Evolutionary conservation across 2,329 filamentous ascomycete genomes (phyloP), one percentile per base, ranked within the genome.

Genomic region (Colletotrichum shisoi): DNA sequence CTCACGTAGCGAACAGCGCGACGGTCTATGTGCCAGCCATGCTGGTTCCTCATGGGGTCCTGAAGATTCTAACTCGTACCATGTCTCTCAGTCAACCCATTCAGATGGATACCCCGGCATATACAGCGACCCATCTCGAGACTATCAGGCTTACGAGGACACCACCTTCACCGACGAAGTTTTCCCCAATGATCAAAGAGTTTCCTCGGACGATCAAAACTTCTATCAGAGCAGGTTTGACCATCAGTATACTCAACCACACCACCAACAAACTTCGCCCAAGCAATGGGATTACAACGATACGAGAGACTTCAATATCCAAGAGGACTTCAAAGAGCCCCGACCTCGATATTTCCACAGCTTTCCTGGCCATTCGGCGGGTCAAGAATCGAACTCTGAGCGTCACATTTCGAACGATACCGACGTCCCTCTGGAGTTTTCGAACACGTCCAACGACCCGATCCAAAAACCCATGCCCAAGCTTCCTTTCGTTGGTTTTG

Each of bases 401-500:
- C 11, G 31, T 24, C 19, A 42, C 27, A 34, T 12, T 24, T 11
- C 19, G 15, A 5, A 19, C 12, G 11, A 40, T 12, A 15, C 17
- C 17, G 54, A 19, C 13, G 17, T n/a, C 11, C 19, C 40, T 11
- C 48, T 64, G 21, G 56, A 68, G 7, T 37, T 5, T n/a, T 45
- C 54, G 27, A 51, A n/a, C 42, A 27, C 48, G 24, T 60, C 27
- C 27, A 49, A 13, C 11, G 3, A 51, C 24, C 11, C 40, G 13
- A 31, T 57, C 39, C 40, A 45, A 24, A 62, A 65, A 21, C 42
- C 37, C 12, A 62, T 60, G 27, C 42, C 37, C 12, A 49, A 34
- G 9, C 49, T 60, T 53, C 65, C 61, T 24, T 44, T 19, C 17
- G 17, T 40, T 21, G 65, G 65, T 5, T 65, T 59, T 56, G 65